Percentiles rank a stretch among this genome's conserved stretches.
Conservation (phyloP, 2,329 filamentous ascomycete species). For the Verticillium nubilum region DNA sequence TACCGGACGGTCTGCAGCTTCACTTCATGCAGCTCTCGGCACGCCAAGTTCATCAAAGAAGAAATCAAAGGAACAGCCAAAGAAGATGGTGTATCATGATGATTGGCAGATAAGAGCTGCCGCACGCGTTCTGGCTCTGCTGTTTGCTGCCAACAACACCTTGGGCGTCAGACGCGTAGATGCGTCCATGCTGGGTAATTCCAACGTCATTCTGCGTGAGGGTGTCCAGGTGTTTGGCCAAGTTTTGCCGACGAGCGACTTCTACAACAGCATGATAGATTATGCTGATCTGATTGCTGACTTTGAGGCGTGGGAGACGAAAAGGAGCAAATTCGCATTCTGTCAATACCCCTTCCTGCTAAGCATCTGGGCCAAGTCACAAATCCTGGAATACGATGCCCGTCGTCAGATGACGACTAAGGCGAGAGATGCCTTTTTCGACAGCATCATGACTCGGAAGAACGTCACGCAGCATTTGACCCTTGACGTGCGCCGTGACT, state of each 20-base stretch:
- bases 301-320: slow-evolving; percentile 82
- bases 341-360: slow-evolving; percentile 91
- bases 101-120: slow-evolving; percentile 89
- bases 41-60: slow-evolving; percentile 42
- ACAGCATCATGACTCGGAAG: slow-evolving; percentile 73
- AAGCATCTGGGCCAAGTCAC: slow-evolving; percentile 88
- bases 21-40: slow-evolving; percentile 72
- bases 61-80: slow-evolving; percentile 48
- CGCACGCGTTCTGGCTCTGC: slow-evolving; percentile 70
- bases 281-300: slow-evolving; percentile 80
- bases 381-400: slow-evolving; percentile 83
- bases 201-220: slow-evolving; percentile 25
- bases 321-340: slow-evolving; percentile 71
- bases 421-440: slow-evolving; percentile 84
- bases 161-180: slow-evolving; percentile 29
- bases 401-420: slow-evolving; percentile 84
- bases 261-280: slow-evolving; percentile 83
- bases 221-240: slow-evolving; percentile 51
- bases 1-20: slow-evolving; percentile 59
- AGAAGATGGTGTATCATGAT: slow-evolving; percentile 62
- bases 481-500: slow-evolving; percentile 74
- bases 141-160: slow-evolving; percentile 76
- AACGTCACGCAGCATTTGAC: slow-evolving; percentile 72
- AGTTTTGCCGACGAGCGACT: slow-evolving; percentile 73
- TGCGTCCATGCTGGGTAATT: slow-evolving; percentile 11